Conservation (phyloP, 306 rosid species). For the Malus sieversii region DNA sequence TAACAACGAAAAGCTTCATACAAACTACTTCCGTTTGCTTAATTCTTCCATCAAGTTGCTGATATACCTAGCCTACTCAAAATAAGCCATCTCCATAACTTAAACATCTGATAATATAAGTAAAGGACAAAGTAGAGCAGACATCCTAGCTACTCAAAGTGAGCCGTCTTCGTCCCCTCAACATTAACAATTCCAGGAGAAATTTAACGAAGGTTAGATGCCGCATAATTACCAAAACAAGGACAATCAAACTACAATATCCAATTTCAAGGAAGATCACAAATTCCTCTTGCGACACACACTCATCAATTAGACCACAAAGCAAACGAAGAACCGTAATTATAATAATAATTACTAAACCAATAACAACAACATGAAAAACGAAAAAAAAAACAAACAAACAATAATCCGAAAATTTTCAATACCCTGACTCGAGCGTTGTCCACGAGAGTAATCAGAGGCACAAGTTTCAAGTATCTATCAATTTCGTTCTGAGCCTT, state of each 20-base stretch:
- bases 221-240: not conserved
- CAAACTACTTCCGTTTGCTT: not conserved
- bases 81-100: not conserved
- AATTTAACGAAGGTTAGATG: not conserved
- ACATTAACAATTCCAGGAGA: not conserved
- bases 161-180: constrained; percentile 12
- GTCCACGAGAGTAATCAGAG: constrained; percentile 90
- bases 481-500: constrained; percentile 97
- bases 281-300: not conserved
- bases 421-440: constrained; percentile 95
- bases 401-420: not conserved
- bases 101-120: too few species aligned
- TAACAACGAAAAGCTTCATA: not conserved
- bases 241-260: not conserved
- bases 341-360: not conserved
- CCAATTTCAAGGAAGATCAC: not conserved
- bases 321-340: not conserved
- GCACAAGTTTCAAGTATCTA: constrained; percentile 76
- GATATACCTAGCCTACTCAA: not conserved
- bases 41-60: not conserved
- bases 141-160: constrained; percentile 1
- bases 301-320: not conserved
- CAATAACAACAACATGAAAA: not conserved
- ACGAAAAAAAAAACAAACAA: not conserved
- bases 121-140: not conserved